Base-by-base conservation (phyloP, 345 rosid genomes). In the Cardamine chenopodiifolia region DNA sequence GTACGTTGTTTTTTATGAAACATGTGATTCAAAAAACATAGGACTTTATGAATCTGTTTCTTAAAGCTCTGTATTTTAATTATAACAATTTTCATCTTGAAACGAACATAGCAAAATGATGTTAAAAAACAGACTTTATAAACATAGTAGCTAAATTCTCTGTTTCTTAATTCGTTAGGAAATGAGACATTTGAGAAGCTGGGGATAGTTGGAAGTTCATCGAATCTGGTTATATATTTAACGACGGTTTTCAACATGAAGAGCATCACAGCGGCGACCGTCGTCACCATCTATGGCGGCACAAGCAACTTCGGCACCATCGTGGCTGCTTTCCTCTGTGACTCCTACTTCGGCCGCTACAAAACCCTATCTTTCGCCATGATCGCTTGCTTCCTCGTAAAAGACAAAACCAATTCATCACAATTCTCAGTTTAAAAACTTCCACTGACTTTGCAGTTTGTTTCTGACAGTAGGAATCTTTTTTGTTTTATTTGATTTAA, bases 301-400 rank as follows among this genome's bases (percentile, higher is more conserved):
- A 86, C 96, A 68, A 73, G 71, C 80, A 89, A 85, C 72, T 71
- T 89, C 6, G 92, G 88, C 31, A 86, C 96, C 65, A 70, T 89
- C 45, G 3, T 79, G 0, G 96, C 92, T 5, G 96, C 92, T 10
- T 89, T 86, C 71, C 83, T 87, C 44, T 82, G 82, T 32, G 92
- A 89, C 68, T 79, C 96, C 31, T 89, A 86, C 80, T 86, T 89
- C n/a, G 92, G 96, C 73, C 85, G 89, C 63, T 89, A 85, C 78
- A 83, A 81, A 55, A 85, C 90, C 6, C 79, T 90, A 17, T 86
- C 85, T 20, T 77, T 87, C 19, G 89, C 92, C 65, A 83, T 85
- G 45, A 29, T 87, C 5, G 76, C 92, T 44, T 85, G 90, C 37
- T 83, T 85, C 72, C 79, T 90, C 82, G 96, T 87, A 83, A 57